Evolutionary conservation across 257 asterid species (phyloP).

Genomic region (Orobanche coerulescens): DNA sequence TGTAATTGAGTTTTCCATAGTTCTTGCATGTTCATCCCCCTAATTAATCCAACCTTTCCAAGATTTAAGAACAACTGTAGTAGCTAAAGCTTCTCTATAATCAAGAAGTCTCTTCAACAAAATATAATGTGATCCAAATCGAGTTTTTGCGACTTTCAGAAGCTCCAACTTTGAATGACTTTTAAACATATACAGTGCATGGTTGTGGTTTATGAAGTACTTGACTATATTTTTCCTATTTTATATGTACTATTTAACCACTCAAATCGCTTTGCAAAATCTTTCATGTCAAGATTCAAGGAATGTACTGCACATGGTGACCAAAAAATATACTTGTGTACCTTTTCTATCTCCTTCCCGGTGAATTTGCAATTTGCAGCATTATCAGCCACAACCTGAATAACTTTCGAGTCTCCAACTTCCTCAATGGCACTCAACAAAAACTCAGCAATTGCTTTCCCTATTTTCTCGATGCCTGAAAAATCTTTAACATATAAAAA

Average conservation of each 20-base stretch:
- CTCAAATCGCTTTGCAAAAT: too few species aligned
- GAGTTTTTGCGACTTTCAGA: constrained; percentile 12
- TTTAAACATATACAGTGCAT: not conserved
- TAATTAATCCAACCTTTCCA: too few species aligned
- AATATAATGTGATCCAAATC: too few species aligned
- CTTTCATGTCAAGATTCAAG: too few species aligned
- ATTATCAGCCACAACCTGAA: constrained; percentile 6
- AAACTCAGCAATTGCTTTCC: not conserved
- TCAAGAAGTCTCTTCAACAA: too few species aligned
- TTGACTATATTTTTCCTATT: constrained; percentile 2
- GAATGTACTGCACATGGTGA: constrained; percentile 2
- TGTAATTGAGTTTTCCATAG: too few species aligned
- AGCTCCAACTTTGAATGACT: constrained; percentile 4
- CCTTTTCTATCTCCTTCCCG: constrained; percentile 3
- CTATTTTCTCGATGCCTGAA: not conserved
- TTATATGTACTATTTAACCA: constrained; percentile 15
- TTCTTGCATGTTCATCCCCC: too few species aligned
- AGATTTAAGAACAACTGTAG: too few species aligned
- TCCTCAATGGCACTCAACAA: not conserved
- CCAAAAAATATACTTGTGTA: not conserved
- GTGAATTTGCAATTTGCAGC: not conserved
- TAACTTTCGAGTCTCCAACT: not conserved
- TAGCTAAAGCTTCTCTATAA: too few species aligned
- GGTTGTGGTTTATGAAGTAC: not conserved
- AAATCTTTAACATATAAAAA: constrained; percentile 4